Evolutionary conservation across 1,284 basidiomycete species (phyloP).

Genomic region (Vanrija sp.): DNA sequence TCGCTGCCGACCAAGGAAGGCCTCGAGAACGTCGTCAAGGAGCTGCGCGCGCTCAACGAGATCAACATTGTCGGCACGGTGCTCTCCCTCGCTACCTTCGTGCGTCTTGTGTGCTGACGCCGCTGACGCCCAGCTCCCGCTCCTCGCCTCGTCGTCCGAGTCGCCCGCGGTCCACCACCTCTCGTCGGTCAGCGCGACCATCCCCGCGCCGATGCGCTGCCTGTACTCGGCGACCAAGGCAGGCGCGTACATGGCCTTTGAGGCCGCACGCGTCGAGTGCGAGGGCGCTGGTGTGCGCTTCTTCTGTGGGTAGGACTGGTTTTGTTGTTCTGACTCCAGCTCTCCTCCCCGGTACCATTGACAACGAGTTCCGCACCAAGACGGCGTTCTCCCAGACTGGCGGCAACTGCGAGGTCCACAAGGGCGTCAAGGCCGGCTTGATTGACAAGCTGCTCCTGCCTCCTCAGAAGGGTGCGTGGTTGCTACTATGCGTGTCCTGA

Average conservation of each 20-base stretch:
- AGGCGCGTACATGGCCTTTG: conserved; percentile 70
- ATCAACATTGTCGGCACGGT: conserved; percentile 53
- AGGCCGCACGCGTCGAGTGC: conserved; percentile 61
- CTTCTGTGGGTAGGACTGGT: conserved; percentile 36
- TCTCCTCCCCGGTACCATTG: conserved; percentile 51
- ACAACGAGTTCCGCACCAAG: conserved; percentile 74
- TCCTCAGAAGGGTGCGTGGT: conserved; percentile 8
- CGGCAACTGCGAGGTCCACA: conserved; percentile 24
- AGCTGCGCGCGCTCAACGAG: conserved; percentile 44
- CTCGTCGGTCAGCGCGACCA: conserved; percentile 71
- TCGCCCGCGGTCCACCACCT: conserved; percentile 74
- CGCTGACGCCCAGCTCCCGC: conserved; percentile 60
- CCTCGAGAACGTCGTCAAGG: conserved; percentile 44
- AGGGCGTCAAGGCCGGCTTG: conserved; percentile 33
- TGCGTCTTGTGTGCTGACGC: conserved; percentile 17
- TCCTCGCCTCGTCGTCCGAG: conserved; percentile 64
- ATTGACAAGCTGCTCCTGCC: conserved; percentile 35
- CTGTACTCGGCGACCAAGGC: conserved; percentile 82
- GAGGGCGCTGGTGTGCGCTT: conserved; percentile 47
- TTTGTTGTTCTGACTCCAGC: conserved; percentile 18
- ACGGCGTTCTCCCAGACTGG: conserved; percentile 54
- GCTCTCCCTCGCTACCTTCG: conserved; percentile 50
- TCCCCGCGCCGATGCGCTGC: conserved; percentile 79
- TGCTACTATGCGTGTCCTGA: too few relatives aligned
- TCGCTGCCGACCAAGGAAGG: conserved; percentile 33